These are phyloP conservation scores for Cephalotrichum gorgonifer DNA, from an alignment of 2,329 filamentous ascomycete genomes.

Conservation along the genomic window DNA sequence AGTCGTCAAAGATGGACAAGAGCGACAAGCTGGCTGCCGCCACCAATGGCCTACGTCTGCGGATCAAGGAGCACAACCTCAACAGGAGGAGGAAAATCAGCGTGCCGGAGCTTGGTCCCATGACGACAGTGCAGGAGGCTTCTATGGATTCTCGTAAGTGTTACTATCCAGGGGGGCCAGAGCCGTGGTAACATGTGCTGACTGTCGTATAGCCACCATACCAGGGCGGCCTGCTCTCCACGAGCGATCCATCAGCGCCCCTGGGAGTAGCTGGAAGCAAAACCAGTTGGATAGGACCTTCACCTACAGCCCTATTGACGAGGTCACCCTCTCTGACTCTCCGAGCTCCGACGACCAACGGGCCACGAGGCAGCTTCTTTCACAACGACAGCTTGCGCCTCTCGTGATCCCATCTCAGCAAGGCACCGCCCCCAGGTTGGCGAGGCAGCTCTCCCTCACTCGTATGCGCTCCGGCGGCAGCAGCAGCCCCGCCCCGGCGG, in stretches of 20 bases:
- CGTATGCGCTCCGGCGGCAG: slow-evolving; percentile 36
- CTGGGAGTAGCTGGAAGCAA: slow-evolving; percentile 38
- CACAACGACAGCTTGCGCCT: slow-evolving; percentile 43
- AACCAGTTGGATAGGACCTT: slow-evolving; percentile 16
- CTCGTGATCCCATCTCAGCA: slow-evolving; percentile 41
- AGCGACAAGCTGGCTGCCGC: slow-evolving; percentile 24
- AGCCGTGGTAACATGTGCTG: no score
- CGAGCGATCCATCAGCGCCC: slow-evolving; percentile 55
- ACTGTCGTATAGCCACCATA: slow-evolving; percentile 63
- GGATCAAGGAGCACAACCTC: slow-evolving; percentile 47
- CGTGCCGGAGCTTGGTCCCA: slow-evolving; percentile 53
- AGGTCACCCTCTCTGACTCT: not conserved
- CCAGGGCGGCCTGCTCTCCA: slow-evolving; percentile 54
- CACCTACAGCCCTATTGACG: slow-evolving; percentile 3
- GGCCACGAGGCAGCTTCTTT: slow-evolving; percentile 22
- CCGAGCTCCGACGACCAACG: not conserved
- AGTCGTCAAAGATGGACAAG: slow-evolving; percentile 23
- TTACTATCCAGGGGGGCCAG: no score
- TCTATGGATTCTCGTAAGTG: slow-evolving; percentile 61
- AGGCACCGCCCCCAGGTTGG: slow-evolving; percentile 19
- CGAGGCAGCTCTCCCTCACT: slow-evolving; percentile 28
- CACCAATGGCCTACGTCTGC: slow-evolving; percentile 33
- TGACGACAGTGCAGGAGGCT: slow-evolving; percentile 58
- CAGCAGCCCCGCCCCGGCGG: no score
- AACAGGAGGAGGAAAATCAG: slow-evolving; percentile 52